These are phyloP conservation scores for Trichoderma aggressivum DNA, from an alignment of 2,329 filamentous ascomycete species.

Conservation along the genomic window DNA sequence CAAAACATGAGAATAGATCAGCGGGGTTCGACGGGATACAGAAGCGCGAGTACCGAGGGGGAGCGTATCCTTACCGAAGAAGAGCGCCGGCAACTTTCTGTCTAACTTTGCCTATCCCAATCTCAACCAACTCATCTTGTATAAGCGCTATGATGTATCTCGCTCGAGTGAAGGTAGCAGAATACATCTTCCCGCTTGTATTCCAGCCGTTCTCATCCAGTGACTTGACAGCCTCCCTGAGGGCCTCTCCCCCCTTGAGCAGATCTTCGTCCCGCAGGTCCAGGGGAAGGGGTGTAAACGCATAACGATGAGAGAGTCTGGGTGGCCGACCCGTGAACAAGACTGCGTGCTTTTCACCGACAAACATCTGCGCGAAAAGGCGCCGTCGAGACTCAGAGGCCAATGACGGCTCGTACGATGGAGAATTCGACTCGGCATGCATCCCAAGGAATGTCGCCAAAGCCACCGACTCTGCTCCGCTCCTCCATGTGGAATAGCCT, in stretches of 20 bases:
- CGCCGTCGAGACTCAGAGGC: slow-evolving; percentile 33
- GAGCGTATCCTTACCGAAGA: not conserved
- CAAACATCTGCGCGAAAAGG: slow-evolving; percentile 37
- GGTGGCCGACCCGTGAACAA: slow-evolving; percentile 56
- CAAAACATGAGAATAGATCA: not conserved
- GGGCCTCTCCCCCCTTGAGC: slow-evolving; percentile 38
- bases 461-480: slow-evolving; percentile 36
- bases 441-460: slow-evolving; percentile 37
- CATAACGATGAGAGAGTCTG: slow-evolving; percentile 50
- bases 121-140: slow-evolving; percentile 57
- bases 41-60: not conserved
- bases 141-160: slow-evolving; percentile 47
- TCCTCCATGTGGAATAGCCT: slow-evolving; percentile 39
- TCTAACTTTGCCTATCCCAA: slow-evolving; percentile 43
- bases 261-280: slow-evolving; percentile 51
- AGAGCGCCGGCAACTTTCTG: slow-evolving; percentile 5
- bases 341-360: slow-evolving; percentile 48
- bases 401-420: slow-evolving; percentile 32
- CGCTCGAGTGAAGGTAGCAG: slow-evolving; percentile 45
- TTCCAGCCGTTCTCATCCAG: slow-evolving; percentile 54
- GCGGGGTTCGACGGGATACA: not conserved
- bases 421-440: slow-evolving; percentile 27
- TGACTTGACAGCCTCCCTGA: slow-evolving; percentile 19
- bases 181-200: slow-evolving; percentile 39
- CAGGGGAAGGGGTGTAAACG: slow-evolving; percentile 50